Percentiles rank a stretch among this genome's conserved stretches.
Conservation (phyloP, 805 yeast species). For the Kregervanrija delftensis region DNA sequence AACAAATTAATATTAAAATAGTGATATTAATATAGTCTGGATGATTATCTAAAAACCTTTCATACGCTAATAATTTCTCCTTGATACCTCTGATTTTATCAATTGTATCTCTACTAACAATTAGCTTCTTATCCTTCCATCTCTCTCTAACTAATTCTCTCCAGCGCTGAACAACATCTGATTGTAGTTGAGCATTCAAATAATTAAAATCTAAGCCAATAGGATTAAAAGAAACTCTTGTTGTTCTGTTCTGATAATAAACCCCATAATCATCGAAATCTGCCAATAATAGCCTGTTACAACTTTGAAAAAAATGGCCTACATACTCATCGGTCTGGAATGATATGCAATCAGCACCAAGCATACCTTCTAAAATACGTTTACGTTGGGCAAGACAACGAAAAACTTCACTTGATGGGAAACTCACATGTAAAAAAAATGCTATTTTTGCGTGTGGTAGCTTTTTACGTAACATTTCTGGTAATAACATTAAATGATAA, state of each 20-base stretch:
- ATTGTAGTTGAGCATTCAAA: conserved; percentile 38
- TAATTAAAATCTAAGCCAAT: conserved; percentile 74
- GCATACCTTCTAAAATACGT: conserved; percentile 66
- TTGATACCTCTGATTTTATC: conserved; percentile 84
- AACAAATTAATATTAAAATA: conserved; percentile 77
- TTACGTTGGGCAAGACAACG: conserved; percentile 88
- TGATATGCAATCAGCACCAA: conserved; percentile 82
- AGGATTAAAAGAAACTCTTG: conserved; percentile 53
- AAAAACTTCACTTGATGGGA: conserved; percentile 93
- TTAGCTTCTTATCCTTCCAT: conserved; percentile 65
- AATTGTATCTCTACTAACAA: conserved; percentile 83
- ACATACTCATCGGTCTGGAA: conserved; percentile 93
- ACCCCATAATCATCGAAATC: conserved; percentile 65
- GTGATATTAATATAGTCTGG: conserved; percentile 66
- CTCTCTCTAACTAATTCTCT: conserved; percentile 63
- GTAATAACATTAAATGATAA: conserved; percentile 83
- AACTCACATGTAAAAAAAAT: conserved; percentile 86
- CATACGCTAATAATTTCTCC: conserved; percentile 84
- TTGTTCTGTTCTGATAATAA: conserved; percentile 51
- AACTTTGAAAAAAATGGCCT: conserved; percentile 87
- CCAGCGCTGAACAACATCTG: conserved; percentile 53
- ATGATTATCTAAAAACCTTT: conserved; percentile 60
- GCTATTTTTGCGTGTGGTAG: conserved; percentile 86
- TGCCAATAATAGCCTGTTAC: conserved; percentile 74
- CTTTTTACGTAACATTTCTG: conserved; percentile 68